Evolutionary conservation across 2,329 filamentous ascomycete species (phyloP).

Genomic region (Alternaria triticimaculans): DNA sequence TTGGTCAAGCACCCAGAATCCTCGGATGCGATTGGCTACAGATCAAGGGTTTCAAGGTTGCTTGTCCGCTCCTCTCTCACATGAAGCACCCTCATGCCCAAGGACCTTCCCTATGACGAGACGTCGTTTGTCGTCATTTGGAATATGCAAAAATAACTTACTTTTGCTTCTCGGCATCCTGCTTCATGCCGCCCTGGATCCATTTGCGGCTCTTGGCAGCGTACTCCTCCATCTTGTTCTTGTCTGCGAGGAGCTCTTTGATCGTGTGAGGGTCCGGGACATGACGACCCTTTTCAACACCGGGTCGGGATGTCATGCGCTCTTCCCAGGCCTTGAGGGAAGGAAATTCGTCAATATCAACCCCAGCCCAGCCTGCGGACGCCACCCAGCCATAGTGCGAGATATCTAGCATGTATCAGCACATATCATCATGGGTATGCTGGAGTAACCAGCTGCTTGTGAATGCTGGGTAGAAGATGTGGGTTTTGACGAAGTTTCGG

Average conservation of each 20-base stretch:
- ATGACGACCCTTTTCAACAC: conserved; percentile 76
- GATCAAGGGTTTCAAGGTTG: not conserved
- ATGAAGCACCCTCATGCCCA: not conserved
- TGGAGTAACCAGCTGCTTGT: not conserved
- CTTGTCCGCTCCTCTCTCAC: not conserved
- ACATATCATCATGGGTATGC: not conserved
- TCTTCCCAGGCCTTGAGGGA: conserved; percentile 78
- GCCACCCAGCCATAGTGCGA: conserved; percentile 81
- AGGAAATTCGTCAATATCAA: conserved; percentile 79
- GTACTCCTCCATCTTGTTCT: conserved; percentile 64
- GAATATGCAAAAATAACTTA: conserved; percentile 23
- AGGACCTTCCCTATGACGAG: not conserved
- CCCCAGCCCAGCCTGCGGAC: conserved; percentile 63
- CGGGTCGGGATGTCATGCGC: conserved; percentile 70
- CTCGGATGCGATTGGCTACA: not conserved
- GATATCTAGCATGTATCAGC: conserved; percentile 63
- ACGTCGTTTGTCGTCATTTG: not conserved
- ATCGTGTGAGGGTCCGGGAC: conserved; percentile 70
- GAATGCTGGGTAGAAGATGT: not conserved
- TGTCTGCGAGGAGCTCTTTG: conserved; percentile 65
- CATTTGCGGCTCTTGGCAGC: conserved; percentile 63
- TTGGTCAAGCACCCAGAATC: not conserved
- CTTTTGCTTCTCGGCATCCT: conserved; percentile 56
- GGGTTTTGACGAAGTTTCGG: not conserved
- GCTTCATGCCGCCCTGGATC: conserved; percentile 74